A percentile compares a stretch with the other conserved stretches of the same genome.
Evolutionary conservation across 1,139 yeast species (phyloP).

Genomic region (Debaryomyces nepalensis): DNA sequence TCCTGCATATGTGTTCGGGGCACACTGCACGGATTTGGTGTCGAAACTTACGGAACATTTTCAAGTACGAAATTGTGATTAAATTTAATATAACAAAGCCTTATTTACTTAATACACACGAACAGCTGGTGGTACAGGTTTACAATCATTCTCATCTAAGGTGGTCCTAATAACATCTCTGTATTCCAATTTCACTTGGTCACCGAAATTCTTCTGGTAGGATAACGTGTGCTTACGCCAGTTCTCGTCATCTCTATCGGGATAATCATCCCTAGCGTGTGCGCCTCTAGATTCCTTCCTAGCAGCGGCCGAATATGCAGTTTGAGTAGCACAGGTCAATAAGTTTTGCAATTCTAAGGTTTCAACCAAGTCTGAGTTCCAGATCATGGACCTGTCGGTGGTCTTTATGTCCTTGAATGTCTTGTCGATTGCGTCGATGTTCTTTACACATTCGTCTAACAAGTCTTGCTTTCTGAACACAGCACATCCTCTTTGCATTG

Average conservation of each 20-base stretch:
- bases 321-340: conserved; percentile 96
- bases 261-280: conserved; percentile 98
- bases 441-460: conserved; percentile 87
- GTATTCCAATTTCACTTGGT: conserved; percentile 75
- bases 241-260: conserved; percentile 90
- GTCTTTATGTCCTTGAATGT: conserved; percentile 73
- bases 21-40: too few relatives aligned
- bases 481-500: conserved; percentile 97
- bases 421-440: conserved; percentile 76
- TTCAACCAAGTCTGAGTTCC: conserved; percentile 97
- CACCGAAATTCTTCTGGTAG: conserved; percentile 81
- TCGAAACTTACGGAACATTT: too few relatives aligned
- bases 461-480: conserved; percentile 95
- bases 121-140: conserved; percentile 94
- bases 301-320: conserved; percentile 92
- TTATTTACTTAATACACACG: conserved; percentile 86
- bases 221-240: conserved; percentile 99
- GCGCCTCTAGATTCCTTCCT: conserved; percentile 99
- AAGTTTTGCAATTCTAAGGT: conserved; percentile 95
- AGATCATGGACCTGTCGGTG: conserved; percentile 95
- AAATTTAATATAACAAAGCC: too few relatives aligned
- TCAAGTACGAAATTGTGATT: too few relatives aligned
- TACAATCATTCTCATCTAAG: conserved; percentile 89
- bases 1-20: too few relatives aligned
- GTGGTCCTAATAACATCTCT: conserved; percentile 85